Percentiles rank a stretch among this genome's conserved stretches.
Conservation (phyloP, 306 rosid genomes). For the Corylus heterophylla region DNA sequence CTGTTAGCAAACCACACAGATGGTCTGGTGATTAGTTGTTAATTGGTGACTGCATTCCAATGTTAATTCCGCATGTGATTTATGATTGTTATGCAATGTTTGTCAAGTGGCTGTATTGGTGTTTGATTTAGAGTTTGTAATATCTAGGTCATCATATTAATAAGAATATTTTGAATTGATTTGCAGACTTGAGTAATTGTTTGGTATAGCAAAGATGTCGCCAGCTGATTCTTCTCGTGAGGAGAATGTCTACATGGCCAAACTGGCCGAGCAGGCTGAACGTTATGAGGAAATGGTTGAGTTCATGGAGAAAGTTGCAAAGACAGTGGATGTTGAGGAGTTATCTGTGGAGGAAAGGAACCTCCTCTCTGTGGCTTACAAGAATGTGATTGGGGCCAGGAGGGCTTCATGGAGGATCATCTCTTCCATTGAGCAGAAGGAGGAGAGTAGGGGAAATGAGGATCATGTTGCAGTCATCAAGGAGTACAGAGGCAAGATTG, state of each 20-base stretch:
- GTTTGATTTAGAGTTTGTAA: background rate
- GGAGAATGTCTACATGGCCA: constrained; percentile 91
- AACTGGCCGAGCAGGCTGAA: constrained; percentile 90
- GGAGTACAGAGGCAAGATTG: constrained; percentile 85
- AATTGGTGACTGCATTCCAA: background rate
- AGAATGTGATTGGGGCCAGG: constrained; percentile 94
- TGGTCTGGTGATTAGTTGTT: background rate
- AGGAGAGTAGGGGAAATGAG: constrained; percentile 90
- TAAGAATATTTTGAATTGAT: background rate
- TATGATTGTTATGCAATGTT: background rate
- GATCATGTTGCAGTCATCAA: constrained; percentile 73
- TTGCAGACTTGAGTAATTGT: constrained; percentile 20
- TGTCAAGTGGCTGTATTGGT: background rate
- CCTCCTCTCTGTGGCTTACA: constrained; percentile 90
- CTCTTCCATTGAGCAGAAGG: constrained; percentile 97
- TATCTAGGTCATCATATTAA: background rate
- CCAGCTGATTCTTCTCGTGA: constrained; percentile 66
- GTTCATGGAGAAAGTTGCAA: constrained; percentile 94
- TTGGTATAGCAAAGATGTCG: constrained; percentile 36
- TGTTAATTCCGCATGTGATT: no score
- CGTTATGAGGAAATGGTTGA: constrained; percentile 97
- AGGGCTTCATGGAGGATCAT: constrained; percentile 98
- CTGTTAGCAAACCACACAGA: background rate
- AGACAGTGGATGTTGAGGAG: constrained; percentile 80
- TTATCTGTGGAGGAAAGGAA: constrained; percentile 88